A percentile compares a stretch with the other conserved stretches of the same genome.
phyloP scores from a whole-genome alignment of 495 filamentous ascomycete genomes.

The Penicillium flavigenum region DNA sequence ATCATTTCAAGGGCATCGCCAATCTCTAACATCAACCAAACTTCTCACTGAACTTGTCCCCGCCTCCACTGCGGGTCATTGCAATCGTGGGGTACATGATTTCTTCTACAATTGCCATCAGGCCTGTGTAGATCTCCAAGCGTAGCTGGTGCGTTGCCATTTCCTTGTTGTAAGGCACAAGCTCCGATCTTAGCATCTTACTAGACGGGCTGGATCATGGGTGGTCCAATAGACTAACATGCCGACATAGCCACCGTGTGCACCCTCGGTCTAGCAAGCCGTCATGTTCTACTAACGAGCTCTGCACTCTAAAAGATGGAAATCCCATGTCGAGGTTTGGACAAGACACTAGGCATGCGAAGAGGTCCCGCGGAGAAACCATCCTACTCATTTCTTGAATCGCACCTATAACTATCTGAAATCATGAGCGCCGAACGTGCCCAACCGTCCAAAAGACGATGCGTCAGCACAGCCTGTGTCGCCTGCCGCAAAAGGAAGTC shows the following conservation, averaged over 20 bases:
- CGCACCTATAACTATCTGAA: constrained; percentile 18
- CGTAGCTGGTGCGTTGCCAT: constrained; percentile 3
- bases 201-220: not conserved
- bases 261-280: not conserved
- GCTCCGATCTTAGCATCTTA: constrained; percentile 1
- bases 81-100: constrained; percentile 22
- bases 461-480: constrained; percentile 91
- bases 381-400: constrained; percentile 12
- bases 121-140: constrained; percentile 15
- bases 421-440: constrained; percentile 36
- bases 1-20: constrained; percentile 17
- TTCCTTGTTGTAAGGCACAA: not conserved
- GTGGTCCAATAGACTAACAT: constrained; percentile 8
- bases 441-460: constrained; percentile 68
- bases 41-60: constrained; percentile 6
- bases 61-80: constrained; percentile 29
- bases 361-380: constrained; percentile 29
- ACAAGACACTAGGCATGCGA: constrained; percentile 33
- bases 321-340: constrained; percentile 13
- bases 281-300: constrained; percentile 2
- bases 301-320: constrained; percentile 18
- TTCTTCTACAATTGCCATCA: constrained; percentile 7
- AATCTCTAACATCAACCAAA: not conserved
- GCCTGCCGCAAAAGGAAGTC: constrained; percentile 88
- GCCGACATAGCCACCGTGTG: constrained; percentile 2